Percentiles rank a stretch among this genome's conserved stretches.
Evolutionary conservation across 2,329 filamentous ascomycete genomes (phyloP).

Genomic region (Moelleriella libera): DNA sequence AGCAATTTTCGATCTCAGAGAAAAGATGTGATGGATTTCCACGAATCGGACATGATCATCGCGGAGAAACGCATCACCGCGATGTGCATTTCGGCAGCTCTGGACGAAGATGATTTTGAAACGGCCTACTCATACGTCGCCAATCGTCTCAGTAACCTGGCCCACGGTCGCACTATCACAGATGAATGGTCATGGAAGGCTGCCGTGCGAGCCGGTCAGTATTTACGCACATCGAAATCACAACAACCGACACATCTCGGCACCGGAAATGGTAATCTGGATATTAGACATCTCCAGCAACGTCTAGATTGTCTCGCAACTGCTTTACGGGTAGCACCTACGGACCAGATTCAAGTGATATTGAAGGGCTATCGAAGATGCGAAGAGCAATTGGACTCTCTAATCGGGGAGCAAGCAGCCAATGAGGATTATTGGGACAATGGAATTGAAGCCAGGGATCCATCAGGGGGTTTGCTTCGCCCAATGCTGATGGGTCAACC

Average conservation of each 20-base stretch:
- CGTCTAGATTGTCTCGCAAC: constrained; percentile 68
- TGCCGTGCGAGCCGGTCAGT: constrained; percentile 64
- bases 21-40: not conserved
- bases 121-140: constrained; percentile 76
- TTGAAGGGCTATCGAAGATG: constrained; percentile 62
- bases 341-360: constrained; percentile 57
- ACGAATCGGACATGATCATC: constrained; percentile 15
- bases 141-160: constrained; percentile 41
- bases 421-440: constrained; percentile 60
- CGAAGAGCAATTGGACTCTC: constrained; percentile 59
- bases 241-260: constrained; percentile 44
- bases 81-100: constrained; percentile 67
- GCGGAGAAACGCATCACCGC: constrained; percentile 57
- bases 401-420: constrained; percentile 51
- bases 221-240: constrained; percentile 42
- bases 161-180: constrained; percentile 5
- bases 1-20: not conserved
- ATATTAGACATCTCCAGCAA: constrained; percentile 63
- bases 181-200: constrained; percentile 70
- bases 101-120: constrained; percentile 69
- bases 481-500: constrained; percentile 12
- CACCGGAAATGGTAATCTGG: constrained; percentile 41
- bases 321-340: constrained; percentile 60
- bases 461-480: constrained; percentile 39
- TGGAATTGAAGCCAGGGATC: constrained; percentile 41